Base-by-base conservation (phyloP, 2,329 filamentous ascomycete species). In the Dactylellina haptotyla region DNA sequence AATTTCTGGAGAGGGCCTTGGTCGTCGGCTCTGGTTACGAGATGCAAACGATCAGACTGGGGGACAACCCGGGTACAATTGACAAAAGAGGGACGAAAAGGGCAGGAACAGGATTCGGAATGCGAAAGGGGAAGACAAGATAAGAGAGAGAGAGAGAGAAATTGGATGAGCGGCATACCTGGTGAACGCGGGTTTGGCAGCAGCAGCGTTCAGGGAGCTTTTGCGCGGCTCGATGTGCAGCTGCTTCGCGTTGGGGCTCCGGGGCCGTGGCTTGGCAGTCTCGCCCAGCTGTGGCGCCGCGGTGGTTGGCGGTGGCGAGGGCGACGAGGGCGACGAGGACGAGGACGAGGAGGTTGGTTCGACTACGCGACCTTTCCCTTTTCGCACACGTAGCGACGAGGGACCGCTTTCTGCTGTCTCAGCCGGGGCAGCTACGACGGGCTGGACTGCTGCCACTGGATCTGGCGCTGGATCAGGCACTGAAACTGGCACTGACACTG, bases 1-100 rank as follows among this genome's bases (percentile, higher is more conserved):
- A 99, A 87, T 83, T 90, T 95, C 81, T 99, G 94, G 58, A 99
- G 85, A 58, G 96, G 95, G 75, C 94, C 98, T 78, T 91, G 88
- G 80, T 96, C 90, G 66, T 89, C 86, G 78, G 94, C 91, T 82
- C 91, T 75, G 30, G 37, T 41, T 8, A 75, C 61, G 75, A 72
- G 54, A 43, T 26, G 53, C 25, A 18, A 48, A 30, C 5, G 58
- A 39, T 28, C 43, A 34, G n/a, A 63, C 51, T 25, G 43, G 32
- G 20, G 37, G 58, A 18, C 45, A 63, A 59, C 16, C 6, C 3
- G 5, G 32, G 34, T 16, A 20, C 10, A 32, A 54, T 54, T 45
- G 3, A 14, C 16, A 46, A 59, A 16, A 18, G 46, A 23, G 4
- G 4, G 9, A 18, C n/a, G 12, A 43, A 32, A 37, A 63, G 45